Evolutionary conservation across 208 protist genomes (phyloP).

Genomic region (Naegleria fowleri): DNA sequence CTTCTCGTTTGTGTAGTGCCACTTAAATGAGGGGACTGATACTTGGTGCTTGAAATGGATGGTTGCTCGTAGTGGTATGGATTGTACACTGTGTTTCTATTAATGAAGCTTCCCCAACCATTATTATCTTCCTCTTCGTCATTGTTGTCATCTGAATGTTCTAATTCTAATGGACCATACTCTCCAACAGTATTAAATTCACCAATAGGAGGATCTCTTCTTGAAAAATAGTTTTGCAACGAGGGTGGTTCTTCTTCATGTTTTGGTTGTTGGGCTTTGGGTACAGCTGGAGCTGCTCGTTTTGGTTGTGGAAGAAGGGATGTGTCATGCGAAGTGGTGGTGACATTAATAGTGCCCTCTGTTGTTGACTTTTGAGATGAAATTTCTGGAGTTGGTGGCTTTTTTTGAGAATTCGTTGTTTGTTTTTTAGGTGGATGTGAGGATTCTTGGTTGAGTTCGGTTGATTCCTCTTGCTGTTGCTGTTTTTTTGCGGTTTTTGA

Average conservation of each 20-base stretch:
- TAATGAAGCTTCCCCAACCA: neutral
- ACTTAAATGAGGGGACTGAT: neutral
- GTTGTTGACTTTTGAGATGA: neutral
- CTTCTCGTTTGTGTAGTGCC: neutral
- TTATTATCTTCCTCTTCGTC: neutral
- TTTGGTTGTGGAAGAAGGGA: neutral
- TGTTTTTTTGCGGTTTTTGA: too few relatives aligned
- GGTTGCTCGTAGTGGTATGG: neutral
- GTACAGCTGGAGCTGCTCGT: neutral
- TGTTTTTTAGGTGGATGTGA: neutral
- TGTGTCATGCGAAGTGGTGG: neutral
- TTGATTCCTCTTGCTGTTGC: neutral
- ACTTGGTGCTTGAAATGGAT: neutral
- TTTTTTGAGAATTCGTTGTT: neutral
- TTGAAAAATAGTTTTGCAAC: neutral
- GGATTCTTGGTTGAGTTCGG: neutral
- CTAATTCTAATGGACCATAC: too few relatives aligned
- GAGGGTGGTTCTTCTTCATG: neutral
- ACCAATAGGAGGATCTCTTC: neutral
- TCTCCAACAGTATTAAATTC: too few relatives aligned
- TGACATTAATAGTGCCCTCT: neutral
- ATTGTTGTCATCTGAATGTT: neutral
- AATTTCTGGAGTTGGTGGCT: neutral
- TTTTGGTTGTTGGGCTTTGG: neutral
- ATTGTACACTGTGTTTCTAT: neutral